Evolutionary conservation across 1,284 basidiomycete genomes (phyloP).

Genomic region (Rhodotorula sp.): DNA sequence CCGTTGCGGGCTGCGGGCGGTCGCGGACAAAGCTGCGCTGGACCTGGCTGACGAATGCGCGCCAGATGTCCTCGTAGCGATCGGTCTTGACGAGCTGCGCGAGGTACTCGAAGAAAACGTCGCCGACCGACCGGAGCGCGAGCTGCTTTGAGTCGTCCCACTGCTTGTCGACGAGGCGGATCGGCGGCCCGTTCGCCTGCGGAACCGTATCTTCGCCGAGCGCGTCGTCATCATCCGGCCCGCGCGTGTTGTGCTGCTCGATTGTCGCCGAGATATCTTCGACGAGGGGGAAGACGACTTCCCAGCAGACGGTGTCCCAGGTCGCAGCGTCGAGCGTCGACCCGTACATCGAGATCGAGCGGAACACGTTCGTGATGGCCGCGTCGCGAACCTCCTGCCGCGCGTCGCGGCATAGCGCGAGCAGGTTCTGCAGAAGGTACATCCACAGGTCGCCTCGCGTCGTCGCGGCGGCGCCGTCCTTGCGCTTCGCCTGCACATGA

Average conservation of each 20-base stretch:
- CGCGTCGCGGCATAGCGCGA: conserved; percentile 76
- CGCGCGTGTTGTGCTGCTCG: conserved; percentile 5
- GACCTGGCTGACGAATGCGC: conserved; percentile 68
- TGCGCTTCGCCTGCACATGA: conserved; percentile 66
- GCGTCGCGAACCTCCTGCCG: conserved; percentile 87
- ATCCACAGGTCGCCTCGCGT: conserved; percentile 71
- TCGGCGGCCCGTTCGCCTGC: conserved; percentile 37
- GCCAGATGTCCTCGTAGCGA: conserved; percentile 70
- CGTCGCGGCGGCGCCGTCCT: conserved; percentile 60
- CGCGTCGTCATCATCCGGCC: not conserved
- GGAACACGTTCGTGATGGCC: conserved; percentile 91
- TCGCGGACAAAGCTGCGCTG: conserved; percentile 70
- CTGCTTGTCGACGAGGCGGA: conserved; percentile 47
- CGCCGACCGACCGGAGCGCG: conserved; percentile 78
- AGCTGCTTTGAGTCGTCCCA: conserved; percentile 89
- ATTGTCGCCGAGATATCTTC: conserved; percentile 59
- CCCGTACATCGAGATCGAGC: conserved; percentile 90
- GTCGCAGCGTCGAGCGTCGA: conserved; percentile 72
- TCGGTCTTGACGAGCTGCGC: conserved; percentile 70
- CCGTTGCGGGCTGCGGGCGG: conserved; percentile 68
- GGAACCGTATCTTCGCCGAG: conserved; percentile 25
- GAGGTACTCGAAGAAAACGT: conserved; percentile 79
- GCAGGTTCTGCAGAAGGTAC: conserved; percentile 78
- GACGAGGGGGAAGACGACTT: conserved; percentile 86
- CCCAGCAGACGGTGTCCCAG: conserved; percentile 87